A percentile compares a stretch with the other conserved stretches of the same genome.
Evolutionary conservation across 1,139 yeast species (phyloP).

Genomic region (Taphrina communis): DNA sequence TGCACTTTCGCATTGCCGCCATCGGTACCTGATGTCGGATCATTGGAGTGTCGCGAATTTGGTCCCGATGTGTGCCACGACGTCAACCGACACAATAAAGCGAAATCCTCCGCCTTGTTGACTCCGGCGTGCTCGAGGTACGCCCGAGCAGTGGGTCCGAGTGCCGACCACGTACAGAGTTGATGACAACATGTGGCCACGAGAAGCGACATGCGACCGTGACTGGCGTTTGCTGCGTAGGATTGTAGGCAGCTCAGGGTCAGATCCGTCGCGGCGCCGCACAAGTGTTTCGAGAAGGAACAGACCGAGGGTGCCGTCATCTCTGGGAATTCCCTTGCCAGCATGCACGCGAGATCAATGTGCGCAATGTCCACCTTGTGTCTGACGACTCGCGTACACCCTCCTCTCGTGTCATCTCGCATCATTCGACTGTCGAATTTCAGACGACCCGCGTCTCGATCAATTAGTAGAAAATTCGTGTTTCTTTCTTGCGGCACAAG

Average conservation of each 20-base stretch:
- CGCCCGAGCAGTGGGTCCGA: background rate
- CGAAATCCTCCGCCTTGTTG: background rate
- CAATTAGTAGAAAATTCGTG: constrained; percentile 4
- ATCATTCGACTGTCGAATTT: constrained; percentile 5
- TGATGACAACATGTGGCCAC: constrained; percentile 27
- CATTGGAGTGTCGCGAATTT: background rate
- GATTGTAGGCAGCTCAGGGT: constrained; percentile 12
- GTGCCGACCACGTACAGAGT: constrained; percentile 7
- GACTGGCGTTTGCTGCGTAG: background rate
- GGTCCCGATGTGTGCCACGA: constrained; percentile 18
- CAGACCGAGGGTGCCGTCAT: background rate
- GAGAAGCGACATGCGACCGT: background rate
- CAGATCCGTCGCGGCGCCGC: constrained; percentile 27
- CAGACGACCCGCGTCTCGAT: constrained; percentile 20
- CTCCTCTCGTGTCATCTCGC: background rate
- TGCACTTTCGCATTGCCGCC: background rate
- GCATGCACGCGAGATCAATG: background rate
- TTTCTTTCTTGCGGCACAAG: background rate
- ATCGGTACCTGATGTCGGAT: background rate
- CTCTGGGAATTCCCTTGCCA: constrained; percentile 2
- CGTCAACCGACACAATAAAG: background rate
- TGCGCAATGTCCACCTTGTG: constrained; percentile 26
- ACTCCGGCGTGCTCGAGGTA: constrained; percentile 2
- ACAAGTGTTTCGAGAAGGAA: constrained; percentile 27
- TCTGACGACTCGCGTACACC: background rate